A percentile compares a stretch with the other conserved stretches of the same genome.
Evolutionary conservation across 139 green algal species (phyloP).

Genomic region (Tetraselmis striata): DNA sequence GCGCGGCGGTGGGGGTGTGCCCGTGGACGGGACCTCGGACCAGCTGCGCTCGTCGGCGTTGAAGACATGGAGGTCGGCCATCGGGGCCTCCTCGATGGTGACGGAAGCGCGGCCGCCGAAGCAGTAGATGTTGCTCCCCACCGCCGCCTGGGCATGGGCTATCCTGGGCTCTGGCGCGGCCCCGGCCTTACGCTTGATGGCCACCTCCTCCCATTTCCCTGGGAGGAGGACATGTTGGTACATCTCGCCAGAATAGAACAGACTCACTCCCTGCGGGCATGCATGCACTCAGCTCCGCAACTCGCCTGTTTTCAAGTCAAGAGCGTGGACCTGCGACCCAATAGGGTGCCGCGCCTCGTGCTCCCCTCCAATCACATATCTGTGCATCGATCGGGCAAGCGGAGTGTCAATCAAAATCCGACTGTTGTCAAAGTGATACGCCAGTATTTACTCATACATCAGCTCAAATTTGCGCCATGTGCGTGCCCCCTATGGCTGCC

Average conservation of each 20-base stretch:
- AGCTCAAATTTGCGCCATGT: no score
- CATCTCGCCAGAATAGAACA: constrained; percentile 14
- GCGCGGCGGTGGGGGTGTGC: constrained; percentile 1
- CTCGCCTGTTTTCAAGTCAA: constrained; percentile 3
- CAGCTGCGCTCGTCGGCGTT: constrained; percentile 17
- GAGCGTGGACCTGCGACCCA: constrained; percentile 9
- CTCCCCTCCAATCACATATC: constrained; percentile 39
- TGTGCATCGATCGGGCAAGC: no score
- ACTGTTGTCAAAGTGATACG: no score
- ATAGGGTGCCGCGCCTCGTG: constrained; percentile 29
- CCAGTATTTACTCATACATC: no score
- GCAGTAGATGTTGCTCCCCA: constrained; percentile 30
- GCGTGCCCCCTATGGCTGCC: no score
- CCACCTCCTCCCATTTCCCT: constrained; percentile 13
- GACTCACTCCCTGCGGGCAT: constrained; percentile 27
- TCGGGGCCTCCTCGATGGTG: constrained; percentile 30
- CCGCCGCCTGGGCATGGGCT: constrained; percentile 20
- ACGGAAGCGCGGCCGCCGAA: constrained; percentile 39
- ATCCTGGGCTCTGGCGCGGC: constrained; percentile 26
- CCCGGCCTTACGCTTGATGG: constrained; percentile 7
- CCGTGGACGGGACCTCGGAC: not conserved
- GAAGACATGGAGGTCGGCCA: constrained; percentile 30
- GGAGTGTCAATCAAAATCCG: no score
- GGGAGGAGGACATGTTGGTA: constrained; percentile 13
- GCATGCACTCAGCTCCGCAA: constrained; percentile 20